Evolutionary conservation across 768 basidiomycete species (phyloP), one percentile per base, ranked within the genome.

Genomic region (Heimioporus sp.): DNA sequence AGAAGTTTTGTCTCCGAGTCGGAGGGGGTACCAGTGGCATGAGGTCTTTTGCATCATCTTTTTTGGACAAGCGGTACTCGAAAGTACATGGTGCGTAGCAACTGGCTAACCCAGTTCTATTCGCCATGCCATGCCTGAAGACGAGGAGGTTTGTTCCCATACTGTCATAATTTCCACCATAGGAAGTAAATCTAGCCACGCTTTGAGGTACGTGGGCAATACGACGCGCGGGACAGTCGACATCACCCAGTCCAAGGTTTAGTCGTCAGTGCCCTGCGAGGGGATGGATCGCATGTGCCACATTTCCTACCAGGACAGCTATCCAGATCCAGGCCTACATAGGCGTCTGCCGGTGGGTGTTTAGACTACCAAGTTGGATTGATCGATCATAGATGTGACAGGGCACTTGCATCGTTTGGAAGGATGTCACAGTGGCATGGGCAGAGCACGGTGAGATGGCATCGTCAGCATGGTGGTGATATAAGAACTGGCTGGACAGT

Each of bases 251-350:
- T n/a, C 96, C 97, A 64, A 96, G 74, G 67, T 99, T 98, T 38
- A 99, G 76, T 0, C 97, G 97, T 67, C n/a, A n/a, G n/a, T 98
- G 97, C 2, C 97, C 97, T 0, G 95, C 96, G 28, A 98, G 80
- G 1, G 96, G 97, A 65, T 98, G 96, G 2, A 94, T 76, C 0
- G 92, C 91, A 63, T 99, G 97, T 16, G 95, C 97, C 1, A 97
- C 96, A 69, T 99, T 97, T 3, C 97, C 97, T 2, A 98, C 81
- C 8, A 98, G 82, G 2, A 87, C 94, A 1, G 91, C 73, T 67
- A 5, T 82, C 79, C 34, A 56, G 51, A 0, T 82, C 85, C 62
- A 85, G 85, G 15, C 94, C 92, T 40, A 95, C 73, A 68, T 99
- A 98, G 0, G 79, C 69, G 36, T 94, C 90, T 1, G 91, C 87